These are phyloP conservation scores for Margaritispora aquatica DNA, from an alignment of 495 filamentous ascomycete genomes.

Conservation along the genomic window DNA sequence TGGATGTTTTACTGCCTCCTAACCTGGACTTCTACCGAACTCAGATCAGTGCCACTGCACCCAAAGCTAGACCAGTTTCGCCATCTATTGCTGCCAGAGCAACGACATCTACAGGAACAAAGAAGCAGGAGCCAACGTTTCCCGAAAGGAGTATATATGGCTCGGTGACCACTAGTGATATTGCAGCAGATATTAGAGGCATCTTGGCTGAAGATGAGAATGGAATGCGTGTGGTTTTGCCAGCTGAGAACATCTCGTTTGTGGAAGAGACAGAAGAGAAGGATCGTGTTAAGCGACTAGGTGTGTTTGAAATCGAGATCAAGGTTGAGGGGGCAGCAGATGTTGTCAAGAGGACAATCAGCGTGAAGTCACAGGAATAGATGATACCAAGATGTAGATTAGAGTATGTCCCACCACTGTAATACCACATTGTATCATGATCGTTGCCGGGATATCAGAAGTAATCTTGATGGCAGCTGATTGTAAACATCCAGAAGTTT, in stretches of 20 bases:
- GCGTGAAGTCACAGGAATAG: no score
- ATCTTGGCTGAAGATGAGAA: slow-evolving; percentile 41
- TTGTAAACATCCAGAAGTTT: no score
- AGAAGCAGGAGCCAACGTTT: slow-evolving; percentile 5
- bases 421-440: background rate
- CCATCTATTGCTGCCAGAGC: slow-evolving; percentile 24
- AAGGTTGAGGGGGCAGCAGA: slow-evolving; percentile 39
- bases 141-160: slow-evolving; percentile 42
- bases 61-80: slow-evolving; percentile 19
- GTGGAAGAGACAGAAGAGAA: slow-evolving; percentile 28
- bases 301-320: slow-evolving; percentile 48
- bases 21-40: slow-evolving; percentile 47
- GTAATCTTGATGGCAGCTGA: no score
- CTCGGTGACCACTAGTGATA: slow-evolving; percentile 48
- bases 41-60: slow-evolving; percentile 31
- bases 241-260: slow-evolving; percentile 47
- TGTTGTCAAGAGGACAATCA: slow-evolving; percentile 37
- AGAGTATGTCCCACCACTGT: slow-evolving; percentile 7
- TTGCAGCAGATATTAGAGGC: slow-evolving; percentile 40
- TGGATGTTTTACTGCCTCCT: slow-evolving; percentile 40
- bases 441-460: no score
- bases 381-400: slow-evolving; percentile 19
- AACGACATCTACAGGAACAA: slow-evolving; percentile 22
- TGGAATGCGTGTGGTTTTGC: slow-evolving; percentile 41
- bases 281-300: slow-evolving; percentile 48